Conservation (phyloP, 352 stramenopile species). For the Pythium phragmiticola region DNA sequence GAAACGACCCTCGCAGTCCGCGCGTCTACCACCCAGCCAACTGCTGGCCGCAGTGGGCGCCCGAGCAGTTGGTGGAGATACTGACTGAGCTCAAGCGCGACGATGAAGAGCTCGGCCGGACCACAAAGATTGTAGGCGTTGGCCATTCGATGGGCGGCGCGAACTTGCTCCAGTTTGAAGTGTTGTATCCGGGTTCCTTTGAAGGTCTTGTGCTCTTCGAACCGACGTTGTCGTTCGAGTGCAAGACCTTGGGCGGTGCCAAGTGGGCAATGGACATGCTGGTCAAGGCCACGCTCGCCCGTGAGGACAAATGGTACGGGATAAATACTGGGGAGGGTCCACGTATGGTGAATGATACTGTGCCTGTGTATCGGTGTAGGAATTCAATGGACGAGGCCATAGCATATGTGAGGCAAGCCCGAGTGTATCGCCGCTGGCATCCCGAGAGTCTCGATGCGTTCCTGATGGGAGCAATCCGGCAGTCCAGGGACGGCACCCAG, state of each 20-base stretch:
- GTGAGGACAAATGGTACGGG: too few species aligned
- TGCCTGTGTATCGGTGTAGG: too few species aligned
- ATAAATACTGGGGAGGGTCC: too few species aligned
- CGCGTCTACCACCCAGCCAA: slow-evolving; percentile 28
- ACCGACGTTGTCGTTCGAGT: too few species aligned
- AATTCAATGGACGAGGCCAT: too few species aligned
- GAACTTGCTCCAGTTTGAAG: slow-evolving; percentile 5
- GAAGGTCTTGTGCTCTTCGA: slow-evolving; percentile 4
- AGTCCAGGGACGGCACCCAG: neutral
- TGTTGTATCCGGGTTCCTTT: slow-evolving; percentile 3
- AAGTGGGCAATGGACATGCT: too few species aligned
- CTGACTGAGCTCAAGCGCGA: neutral
- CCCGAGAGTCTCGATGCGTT: slow-evolving; percentile 7
- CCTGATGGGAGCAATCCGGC: neutral
- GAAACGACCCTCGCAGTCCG: neutral
- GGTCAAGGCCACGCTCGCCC: too few species aligned
- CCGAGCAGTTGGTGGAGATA: neutral
- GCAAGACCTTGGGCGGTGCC: too few species aligned
- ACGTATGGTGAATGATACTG: too few species aligned
- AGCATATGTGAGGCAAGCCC: too few species aligned
- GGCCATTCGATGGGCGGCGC: slow-evolving; percentile 16
- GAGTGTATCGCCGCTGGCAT: slow-evolving; percentile 9
- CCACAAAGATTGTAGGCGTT: slow-evolving; percentile 11
- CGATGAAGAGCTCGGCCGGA: neutral
- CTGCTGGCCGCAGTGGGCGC: slow-evolving; percentile 8